Conservation (phyloP, 768 basidiomycete species). For the Russula foetens region DNA sequence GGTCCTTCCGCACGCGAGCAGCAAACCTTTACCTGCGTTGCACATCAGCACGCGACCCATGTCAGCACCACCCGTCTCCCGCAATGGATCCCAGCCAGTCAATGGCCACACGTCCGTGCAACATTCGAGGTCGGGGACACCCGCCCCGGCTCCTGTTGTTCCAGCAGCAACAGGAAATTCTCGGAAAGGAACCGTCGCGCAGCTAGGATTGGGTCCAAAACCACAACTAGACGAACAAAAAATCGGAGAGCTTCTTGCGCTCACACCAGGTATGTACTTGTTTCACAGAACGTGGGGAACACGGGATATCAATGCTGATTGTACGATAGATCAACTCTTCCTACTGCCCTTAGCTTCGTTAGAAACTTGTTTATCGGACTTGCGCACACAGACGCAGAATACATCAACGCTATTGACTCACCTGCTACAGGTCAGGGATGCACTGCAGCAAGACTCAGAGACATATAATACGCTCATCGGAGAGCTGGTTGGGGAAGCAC, state of each 20-base stretch:
- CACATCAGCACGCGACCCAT: constrained; percentile 77
- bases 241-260: constrained; percentile 56
- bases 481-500: constrained; percentile 87
- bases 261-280: constrained; percentile 51
- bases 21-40: constrained; percentile 65
- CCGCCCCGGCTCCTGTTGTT: constrained; percentile 30
- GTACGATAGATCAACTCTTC: constrained; percentile 56
- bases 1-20: constrained; percentile 60
- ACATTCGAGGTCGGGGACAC: constrained; percentile 43
- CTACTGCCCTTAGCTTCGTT: constrained; percentile 62
- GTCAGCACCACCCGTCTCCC: constrained; percentile 68
- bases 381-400: constrained; percentile 64
- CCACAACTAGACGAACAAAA: constrained; percentile 64
- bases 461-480: constrained; percentile 88
- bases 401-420: constrained; percentile 73
- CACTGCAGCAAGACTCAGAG: constrained; percentile 80
- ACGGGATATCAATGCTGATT: not conserved
- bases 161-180: constrained; percentile 30
- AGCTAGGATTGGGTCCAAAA: constrained; percentile 60
- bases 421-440: constrained; percentile 72
- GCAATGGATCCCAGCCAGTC: constrained; percentile 30
- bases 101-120: constrained; percentile 30
- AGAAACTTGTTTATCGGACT: constrained; percentile 56
- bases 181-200: constrained; percentile 29
- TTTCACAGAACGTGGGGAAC: not conserved